Percentiles rank a stretch among this genome's conserved stretches.
These are phyloP conservation scores for Suillus discolor DNA, from an alignment of 768 basidiomycete genomes.

Conservation along the genomic window DNA sequence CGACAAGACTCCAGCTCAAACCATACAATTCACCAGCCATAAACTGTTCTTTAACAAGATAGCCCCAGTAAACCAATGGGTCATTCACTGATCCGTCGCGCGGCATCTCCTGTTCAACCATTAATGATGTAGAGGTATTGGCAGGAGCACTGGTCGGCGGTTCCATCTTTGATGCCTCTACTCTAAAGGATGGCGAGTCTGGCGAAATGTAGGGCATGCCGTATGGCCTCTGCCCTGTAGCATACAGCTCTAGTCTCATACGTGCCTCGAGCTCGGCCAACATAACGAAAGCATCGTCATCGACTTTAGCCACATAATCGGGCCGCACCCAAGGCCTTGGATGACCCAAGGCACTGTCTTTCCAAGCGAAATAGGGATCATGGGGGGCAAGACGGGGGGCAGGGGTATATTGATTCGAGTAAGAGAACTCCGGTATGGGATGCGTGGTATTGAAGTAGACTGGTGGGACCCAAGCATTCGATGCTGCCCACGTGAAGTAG, in stretches of 20 bases:
- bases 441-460: slow-evolving; percentile 54
- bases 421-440: slow-evolving; percentile 56
- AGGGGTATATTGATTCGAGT: slow-evolving; percentile 57
- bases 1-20: slow-evolving; percentile 84
- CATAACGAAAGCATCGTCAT: slow-evolving; percentile 96
- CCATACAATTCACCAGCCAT: slow-evolving; percentile 97
- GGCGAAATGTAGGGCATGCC: slow-evolving; percentile 17
- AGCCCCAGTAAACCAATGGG: slow-evolving; percentile 86
- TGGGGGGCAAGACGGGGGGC: slow-evolving; percentile 70
- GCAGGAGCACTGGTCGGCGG: not conserved
- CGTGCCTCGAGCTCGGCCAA: slow-evolving; percentile 93
- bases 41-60: slow-evolving; percentile 88
- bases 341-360: slow-evolving; percentile 44
- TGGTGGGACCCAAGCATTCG: slow-evolving; percentile 89
- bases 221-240: slow-evolving; percentile 33
- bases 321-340: slow-evolving; percentile 77
- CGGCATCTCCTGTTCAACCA: not conserved
- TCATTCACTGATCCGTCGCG: slow-evolving; percentile 40
- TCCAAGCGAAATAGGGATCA: slow-evolving; percentile 63
- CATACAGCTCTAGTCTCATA: slow-evolving; percentile 74
- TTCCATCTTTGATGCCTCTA: slow-evolving; percentile 7
- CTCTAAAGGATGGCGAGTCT: not conserved
- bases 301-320: slow-evolving; percentile 91
- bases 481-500: slow-evolving; percentile 92
- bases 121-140: slow-evolving; percentile 3